Evolutionary conservation across 768 basidiomycete genomes (phyloP), one percentile per base, ranked within the genome.

Genomic region (Suillus discolor): DNA sequence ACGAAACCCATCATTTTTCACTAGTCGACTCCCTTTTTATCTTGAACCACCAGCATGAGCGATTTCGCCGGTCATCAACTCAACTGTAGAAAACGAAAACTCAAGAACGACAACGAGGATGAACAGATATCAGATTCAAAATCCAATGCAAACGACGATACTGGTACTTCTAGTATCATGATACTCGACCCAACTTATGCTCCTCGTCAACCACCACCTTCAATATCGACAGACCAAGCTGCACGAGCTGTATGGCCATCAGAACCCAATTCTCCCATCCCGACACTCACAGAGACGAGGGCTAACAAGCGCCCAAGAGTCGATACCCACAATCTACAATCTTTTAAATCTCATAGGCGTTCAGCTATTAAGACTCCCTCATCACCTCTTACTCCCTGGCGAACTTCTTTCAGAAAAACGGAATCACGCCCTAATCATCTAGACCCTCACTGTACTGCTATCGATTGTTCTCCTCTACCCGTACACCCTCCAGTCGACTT

Each of bases 71-170:
- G 85, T 70, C 85, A 87, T 69, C 83, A 83, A 78, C 61, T 74
- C 62, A 77, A 83, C 82, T 81, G 82, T 73, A 83, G 87, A 73
- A 92, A 92, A 77, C 87, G 90, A 70, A 92, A 92, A 78, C 87
- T 90, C 71, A 92, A 92, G 79, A 84, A 87, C 0, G 84, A 84
- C 74, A 62, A 73, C 36, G 87, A 90, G 65, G 82, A 83, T 55
- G 77, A 77, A 9, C 53, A 28, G 15, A 54, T 64, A 53, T n/a
- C 70, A 70, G 77, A 82, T 54, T 41, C 72, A 18, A 44, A 69
- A 16, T 34, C 73, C 6, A 20, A 71, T 9, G 23, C 59, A 28
- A 73, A 77, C 57, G 74, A 81, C 66, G 74, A 74, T 62, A 15
- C 23, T 5, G 11, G 11, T 38, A 12, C n/a, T 20, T 8, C 42